Evolutionary conservation across 2,329 filamentous ascomycete species (phyloP), one percentile per base, ranked within the genome.

Genomic region (Pestalotiopsis sp.): DNA sequence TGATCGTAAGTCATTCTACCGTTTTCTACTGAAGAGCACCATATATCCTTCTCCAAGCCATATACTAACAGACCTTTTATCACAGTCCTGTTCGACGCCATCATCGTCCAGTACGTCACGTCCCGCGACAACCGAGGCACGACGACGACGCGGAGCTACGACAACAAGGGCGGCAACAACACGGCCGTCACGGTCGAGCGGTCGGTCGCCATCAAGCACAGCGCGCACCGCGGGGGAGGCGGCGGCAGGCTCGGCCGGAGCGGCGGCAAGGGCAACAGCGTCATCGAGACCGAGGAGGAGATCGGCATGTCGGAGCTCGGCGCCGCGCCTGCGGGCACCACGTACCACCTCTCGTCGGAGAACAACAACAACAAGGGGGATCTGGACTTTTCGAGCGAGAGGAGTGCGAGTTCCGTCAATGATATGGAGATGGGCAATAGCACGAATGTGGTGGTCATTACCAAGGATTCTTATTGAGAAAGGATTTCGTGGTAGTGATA

Each of bases 91-190:
- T 89, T 90, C 77, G 88, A 85, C 14, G 86, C 87, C 25, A 73
- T 89, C 4, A 85, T 91, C n/a, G 83, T 91, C 58, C 88, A 90
- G 71, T 91, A 88, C 88, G 84, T 89, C 59, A 86, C 84, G 0
- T 84, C 82, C 17, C 80, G 77, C 59, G 84, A 86, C 74, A 83
- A 79, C 67, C 77, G 78, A 20, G 80, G 77, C 58, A 80, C 65
- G 9, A 25, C 36, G 17, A 61, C 59, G 2, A 61, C 59, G 0
- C 13, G 45, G 17, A 40, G 25, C 59, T 38, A 27, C 31, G 25
- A 61, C 2, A 59, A 59, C 27, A 61, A 61, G 27, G 27, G 27
- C n/a, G 38, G 20, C 27, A 11, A n/a, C 7, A 17, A 38, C 27
- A 20, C 36, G 6, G 27, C 59, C 2, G 59, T 61, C 31, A 20